Evolutionary conservation across 1,139 yeast species (phyloP), one percentile per base, ranked within the genome.

Genomic region (Scheffersomyces cryptocercus): DNA sequence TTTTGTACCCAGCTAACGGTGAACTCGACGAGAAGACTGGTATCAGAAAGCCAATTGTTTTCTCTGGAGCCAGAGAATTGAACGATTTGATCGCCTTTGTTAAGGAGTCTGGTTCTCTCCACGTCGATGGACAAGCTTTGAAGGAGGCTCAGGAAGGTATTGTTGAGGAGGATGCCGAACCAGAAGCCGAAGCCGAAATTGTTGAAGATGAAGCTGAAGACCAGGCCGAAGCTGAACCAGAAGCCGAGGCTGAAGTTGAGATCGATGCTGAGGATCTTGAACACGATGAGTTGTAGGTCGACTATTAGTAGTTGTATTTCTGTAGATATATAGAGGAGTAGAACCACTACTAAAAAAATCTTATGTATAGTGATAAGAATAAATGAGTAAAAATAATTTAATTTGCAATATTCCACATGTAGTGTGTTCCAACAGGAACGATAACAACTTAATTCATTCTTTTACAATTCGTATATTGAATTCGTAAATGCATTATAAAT

Each of bases 1-100:
- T 88, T 65, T 78, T 93, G 53, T 93, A 83, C 78, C 97, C 97
- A 62, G 99, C 97, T 52, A 69, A 73, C 52, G 96, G 95, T 57
- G 83, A 85, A 63, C 77, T 86, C 65, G 80, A 80, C 57, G 73
- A 81, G 48, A 61, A 62, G 54, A 70, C 78, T 39, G 79, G 79
- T 30, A 52, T 73, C 49, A 73, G 78, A 68, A 76, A 79, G 55
- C 95, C 97, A 52, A 65, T 90, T 52, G 71, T 75, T 39, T 91
- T 76, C 70, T 71, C 77, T 47, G 88, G 89, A 50, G 71, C 77
- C 44, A 88, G 99, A 78, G 84, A 87, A 44, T 70, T 91, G 48
- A 90, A 86, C 56, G 73, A 80, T 31, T 77, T 93, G 59, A 76
- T 85, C 51, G 73, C 72, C 29, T 93, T 91, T 70, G 75, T 93